Base-by-base conservation (phyloP, 495 filamentous ascomycete species). In the Friedmanniomyces simplex region DNA sequence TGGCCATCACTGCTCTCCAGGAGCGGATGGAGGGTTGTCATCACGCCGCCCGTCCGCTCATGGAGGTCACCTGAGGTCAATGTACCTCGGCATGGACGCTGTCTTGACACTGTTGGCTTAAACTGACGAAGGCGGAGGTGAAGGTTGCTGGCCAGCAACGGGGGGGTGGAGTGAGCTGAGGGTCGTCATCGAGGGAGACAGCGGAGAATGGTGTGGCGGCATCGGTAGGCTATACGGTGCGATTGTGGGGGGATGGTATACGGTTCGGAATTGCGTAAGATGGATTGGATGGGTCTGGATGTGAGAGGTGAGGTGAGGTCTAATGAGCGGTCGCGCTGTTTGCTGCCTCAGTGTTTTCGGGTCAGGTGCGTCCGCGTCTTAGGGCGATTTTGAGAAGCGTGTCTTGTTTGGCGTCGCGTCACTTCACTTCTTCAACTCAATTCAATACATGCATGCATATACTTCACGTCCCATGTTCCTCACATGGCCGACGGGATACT, bases 401-500 rank as follows among this genome's bases (percentile, higher is more conserved):
- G n/a, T n/a, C n/a, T n/a, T n/a, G n/a, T n/a, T n/a, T n/a, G n/a
- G n/a, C n/a, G n/a, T n/a, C 6, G 25, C 50, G 25, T 5, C 25
- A 20, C 42, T 4, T 55, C 37, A 21, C 18, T 18, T 12, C 26
- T 16, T 55, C 39, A 32, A 10, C 10, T 32, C 28, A 32, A 72
- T 73, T 70, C 70, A 78, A 4, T 32, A 8, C 46, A 49, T 4
- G 28, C 28, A 32, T 32, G n/a, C n/a, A n/a, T n/a, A n/a, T n/a
- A n/a, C n/a, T n/a, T n/a, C n/a, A n/a, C n/a, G n/a, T n/a, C 10
- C 28, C 28, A 32, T 32, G 28, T 4, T 3, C 24, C 5, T 25
- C 13, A 46, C 41, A 50, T 39, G 55, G 46, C 30, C 21, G 10
- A 1, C 22, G 55, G 46, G 43, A 80, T 91, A 48, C 77, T 96